A percentile compares a stretch with the other conserved stretches of the same genome.
phyloP scores from a whole-genome alignment of 73 alveolate species.

The Paramecium pentaurelia region DNA sequence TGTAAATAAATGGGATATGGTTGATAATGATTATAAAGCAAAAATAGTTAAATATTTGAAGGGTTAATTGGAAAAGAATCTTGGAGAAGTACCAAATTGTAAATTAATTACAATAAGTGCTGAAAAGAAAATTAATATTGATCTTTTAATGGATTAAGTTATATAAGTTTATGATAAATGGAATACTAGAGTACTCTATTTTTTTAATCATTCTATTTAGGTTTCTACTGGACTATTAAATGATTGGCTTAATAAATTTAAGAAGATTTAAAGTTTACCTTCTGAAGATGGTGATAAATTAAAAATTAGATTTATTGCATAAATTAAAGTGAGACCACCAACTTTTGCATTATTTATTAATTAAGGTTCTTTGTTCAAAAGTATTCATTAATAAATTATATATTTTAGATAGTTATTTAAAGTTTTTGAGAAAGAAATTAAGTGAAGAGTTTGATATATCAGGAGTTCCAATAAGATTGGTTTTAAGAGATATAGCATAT shows the following conservation, averaged over 20 bases:
- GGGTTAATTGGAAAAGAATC: slow-evolving; percentile 69
- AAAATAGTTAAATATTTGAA: slow-evolving; percentile 74
- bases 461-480: slow-evolving; percentile 85
- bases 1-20: slow-evolving; percentile 91
- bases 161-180: slow-evolving; percentile 82
- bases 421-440: slow-evolving; percentile 64
- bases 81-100: slow-evolving; percentile 73
- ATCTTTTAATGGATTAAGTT: slow-evolving; percentile 73
- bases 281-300: slow-evolving; percentile 72
- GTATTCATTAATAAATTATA: not conserved
- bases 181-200: slow-evolving; percentile 70
- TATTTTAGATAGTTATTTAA: slow-evolving; percentile 52
- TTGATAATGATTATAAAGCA: slow-evolving; percentile 75
- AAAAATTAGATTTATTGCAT: slow-evolving; percentile 73
- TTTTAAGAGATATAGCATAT: slow-evolving; percentile 75
- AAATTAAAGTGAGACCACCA: slow-evolving; percentile 86
- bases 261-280: slow-evolving; percentile 75
- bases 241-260: slow-evolving; percentile 76
- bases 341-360: slow-evolving; percentile 83
- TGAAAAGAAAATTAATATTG: slow-evolving; percentile 65
- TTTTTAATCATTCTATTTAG: not conserved
- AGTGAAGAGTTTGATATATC: slow-evolving; percentile 77
- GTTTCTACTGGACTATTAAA: slow-evolving; percentile 80
- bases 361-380: slow-evolving; percentile 67
- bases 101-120: slow-evolving; percentile 77